phyloP scores from a whole-genome alignment of 495 filamentous ascomycete genomes.

The Tuber brumale region DNA sequence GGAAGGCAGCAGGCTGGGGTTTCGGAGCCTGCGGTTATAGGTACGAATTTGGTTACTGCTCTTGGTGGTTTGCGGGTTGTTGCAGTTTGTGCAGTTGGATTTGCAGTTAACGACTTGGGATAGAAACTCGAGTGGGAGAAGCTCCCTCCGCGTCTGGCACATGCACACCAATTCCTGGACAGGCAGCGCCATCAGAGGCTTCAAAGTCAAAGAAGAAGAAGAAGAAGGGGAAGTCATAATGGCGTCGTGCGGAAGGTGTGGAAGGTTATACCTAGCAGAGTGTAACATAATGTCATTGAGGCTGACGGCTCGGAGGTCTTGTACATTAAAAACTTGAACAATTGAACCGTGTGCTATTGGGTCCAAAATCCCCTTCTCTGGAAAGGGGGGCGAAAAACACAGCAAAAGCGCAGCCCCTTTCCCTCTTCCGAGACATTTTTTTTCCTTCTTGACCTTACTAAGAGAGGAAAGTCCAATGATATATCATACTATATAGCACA shows the following conservation, averaged over 20 bases:
- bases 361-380: no score
- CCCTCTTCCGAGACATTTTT: no score
- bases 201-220: constrained; percentile 34
- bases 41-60: constrained; percentile 5
- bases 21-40: constrained; percentile 24
- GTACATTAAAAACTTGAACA: no score
- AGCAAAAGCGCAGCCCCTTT: no score
- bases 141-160: constrained; percentile 4
- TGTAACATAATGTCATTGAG: not conserved
- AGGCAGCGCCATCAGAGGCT: constrained; percentile 15
- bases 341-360: no score
- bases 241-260: no score
- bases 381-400: no score
- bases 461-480: no score
- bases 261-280: not conserved
- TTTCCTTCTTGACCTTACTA: no score
- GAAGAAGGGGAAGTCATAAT: constrained; percentile 33
- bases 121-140: constrained; percentile 17
- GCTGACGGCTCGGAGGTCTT: not conserved
- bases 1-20: constrained; percentile 32
- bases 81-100: not conserved
- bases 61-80: not conserved
- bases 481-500: no score
- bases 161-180: constrained; percentile 15
- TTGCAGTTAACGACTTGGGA: not conserved